Conservation (phyloP, 495 filamentous ascomycete genomes). For the Penicillium psychrofluorescens region DNA sequence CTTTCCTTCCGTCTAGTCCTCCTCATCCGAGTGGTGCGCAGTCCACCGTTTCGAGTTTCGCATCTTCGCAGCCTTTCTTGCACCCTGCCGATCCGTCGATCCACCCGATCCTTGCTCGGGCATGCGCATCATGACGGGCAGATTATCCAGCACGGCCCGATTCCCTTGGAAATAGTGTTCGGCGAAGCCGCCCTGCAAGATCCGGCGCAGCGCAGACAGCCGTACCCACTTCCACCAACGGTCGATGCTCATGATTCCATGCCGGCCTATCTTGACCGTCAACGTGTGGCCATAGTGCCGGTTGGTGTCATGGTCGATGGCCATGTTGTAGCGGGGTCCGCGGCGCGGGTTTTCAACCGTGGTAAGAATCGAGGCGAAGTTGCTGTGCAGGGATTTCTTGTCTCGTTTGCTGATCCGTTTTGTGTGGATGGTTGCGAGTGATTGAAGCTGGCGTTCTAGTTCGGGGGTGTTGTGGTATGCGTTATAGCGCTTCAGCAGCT, state of each 20-base stretch:
- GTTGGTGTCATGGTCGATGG: slow-evolving; percentile 65
- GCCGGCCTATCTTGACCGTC: slow-evolving; percentile 65
- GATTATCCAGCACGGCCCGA: slow-evolving; percentile 65
- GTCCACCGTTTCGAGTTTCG: slow-evolving; percentile 33
- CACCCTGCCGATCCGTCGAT: slow-evolving; percentile 18
- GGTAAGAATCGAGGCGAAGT: slow-evolving; percentile 76
- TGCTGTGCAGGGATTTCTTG: slow-evolving; percentile 66
- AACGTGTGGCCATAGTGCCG: slow-evolving; percentile 70
- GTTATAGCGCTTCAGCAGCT: slow-evolving; percentile 55
- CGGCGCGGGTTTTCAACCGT: slow-evolving; percentile 72
- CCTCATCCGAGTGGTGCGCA: slow-evolving; percentile 18
- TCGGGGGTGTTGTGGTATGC: slow-evolving; percentile 49
- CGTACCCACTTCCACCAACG: slow-evolving; percentile 86
- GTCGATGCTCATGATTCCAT: slow-evolving; percentile 72
- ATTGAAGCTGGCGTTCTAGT: slow-evolving; percentile 44
- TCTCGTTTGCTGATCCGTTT: slow-evolving; percentile 73
- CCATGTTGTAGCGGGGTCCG: slow-evolving; percentile 64
- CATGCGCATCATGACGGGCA: slow-evolving; percentile 50
- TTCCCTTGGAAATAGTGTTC: slow-evolving; percentile 82
- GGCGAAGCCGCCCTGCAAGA: slow-evolving; percentile 73
- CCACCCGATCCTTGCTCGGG: neutral
- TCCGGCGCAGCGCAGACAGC: slow-evolving; percentile 64
- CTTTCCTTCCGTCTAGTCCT: slow-evolving; percentile 9
- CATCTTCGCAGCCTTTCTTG: slow-evolving; percentile 26
- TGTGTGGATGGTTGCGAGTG: slow-evolving; percentile 51